Percentiles rank a stretch among this genome's conserved stretches.
Evolutionary conservation across 352 stramenopile genomes (phyloP).

Genomic region (Phytophthora tentaculata): DNA sequence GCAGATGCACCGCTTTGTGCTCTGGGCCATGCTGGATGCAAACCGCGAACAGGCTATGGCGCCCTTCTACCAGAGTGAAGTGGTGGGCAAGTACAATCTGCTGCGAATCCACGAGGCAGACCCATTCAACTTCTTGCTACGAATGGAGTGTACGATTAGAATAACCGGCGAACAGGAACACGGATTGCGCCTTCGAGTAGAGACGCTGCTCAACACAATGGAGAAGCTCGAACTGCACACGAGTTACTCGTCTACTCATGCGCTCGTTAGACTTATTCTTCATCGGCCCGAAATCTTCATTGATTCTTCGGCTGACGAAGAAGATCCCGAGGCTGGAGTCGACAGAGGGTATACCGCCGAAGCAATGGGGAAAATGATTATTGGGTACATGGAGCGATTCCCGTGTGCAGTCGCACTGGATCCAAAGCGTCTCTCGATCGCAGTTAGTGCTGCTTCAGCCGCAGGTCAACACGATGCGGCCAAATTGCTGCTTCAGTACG

Average conservation of each 20-base stretch:
- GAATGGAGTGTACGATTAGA: conserved; percentile 62
- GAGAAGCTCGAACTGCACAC: conserved; percentile 43
- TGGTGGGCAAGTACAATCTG: conserved; percentile 51
- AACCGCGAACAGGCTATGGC: conserved; percentile 38
- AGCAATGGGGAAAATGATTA: conserved; percentile 43
- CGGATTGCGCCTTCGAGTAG: conserved; percentile 42
- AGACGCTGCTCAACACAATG: conserved; percentile 53
- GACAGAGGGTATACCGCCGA: conserved; percentile 10
- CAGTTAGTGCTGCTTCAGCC: conserved; percentile 58
- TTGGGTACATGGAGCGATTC: conserved; percentile 59
- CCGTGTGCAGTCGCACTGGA: conserved; percentile 46
- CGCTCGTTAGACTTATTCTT: conserved; percentile 69
- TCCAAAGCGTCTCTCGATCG: conserved; percentile 63
- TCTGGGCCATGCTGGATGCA: conserved; percentile 66
- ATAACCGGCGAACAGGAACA: conserved; percentile 42
- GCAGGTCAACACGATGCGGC: conserved; percentile 41
- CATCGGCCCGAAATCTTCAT: conserved; percentile 56
- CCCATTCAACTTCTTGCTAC: conserved; percentile 69
- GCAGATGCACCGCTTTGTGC: conserved; percentile 68
- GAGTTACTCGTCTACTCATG: conserved; percentile 70
- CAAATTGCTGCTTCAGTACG: conserved; percentile 52
- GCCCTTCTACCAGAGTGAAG: conserved; percentile 51
- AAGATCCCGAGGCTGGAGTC: neutral
- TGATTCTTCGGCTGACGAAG: neutral
- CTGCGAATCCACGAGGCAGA: conserved; percentile 62